Evolutionary conservation across 2,329 filamentous ascomycete genomes (phyloP).

Genomic region (Penicillium vulpinum): DNA sequence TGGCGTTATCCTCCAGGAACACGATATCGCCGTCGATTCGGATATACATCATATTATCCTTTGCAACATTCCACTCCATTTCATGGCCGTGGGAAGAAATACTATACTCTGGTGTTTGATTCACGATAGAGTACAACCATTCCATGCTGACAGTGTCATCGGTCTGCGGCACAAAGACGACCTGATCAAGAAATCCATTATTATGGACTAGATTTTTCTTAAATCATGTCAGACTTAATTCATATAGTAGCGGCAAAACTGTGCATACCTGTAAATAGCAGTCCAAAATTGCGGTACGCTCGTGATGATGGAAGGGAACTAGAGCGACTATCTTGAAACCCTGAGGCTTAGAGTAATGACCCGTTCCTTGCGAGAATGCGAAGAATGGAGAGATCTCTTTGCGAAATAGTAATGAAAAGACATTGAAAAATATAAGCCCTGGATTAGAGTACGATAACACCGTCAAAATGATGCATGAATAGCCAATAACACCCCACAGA

Average conservation of each 20-base stretch:
- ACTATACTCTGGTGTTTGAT: constrained; percentile 32
- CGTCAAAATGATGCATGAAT: constrained; percentile 25
- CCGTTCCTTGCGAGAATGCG: constrained; percentile 30
- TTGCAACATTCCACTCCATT: constrained; percentile 18
- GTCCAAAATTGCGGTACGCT: constrained; percentile 40
- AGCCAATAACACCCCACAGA: constrained; percentile 26
- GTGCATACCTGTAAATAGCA: constrained; percentile 43
- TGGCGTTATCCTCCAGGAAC: constrained; percentile 48
- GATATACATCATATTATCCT: constrained; percentile 39
- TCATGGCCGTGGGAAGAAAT: constrained; percentile 12
- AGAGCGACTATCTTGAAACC: constrained; percentile 41
- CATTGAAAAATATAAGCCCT: constrained; percentile 20
- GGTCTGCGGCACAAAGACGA: constrained; percentile 46
- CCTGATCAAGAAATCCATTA: constrained; percentile 45
- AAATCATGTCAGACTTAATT: background rate
- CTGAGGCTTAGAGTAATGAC: constrained; percentile 35
- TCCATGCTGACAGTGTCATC: constrained; percentile 35
- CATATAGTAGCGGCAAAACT: too few relatives aligned
- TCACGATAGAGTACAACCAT: constrained; percentile 38
- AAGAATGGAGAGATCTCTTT: constrained; percentile 30
- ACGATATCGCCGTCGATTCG: constrained; percentile 48
- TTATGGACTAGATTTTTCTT: constrained; percentile 42
- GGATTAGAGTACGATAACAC: constrained; percentile 22
- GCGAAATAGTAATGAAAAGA: constrained; percentile 22
- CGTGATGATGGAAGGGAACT: constrained; percentile 39